A percentile compares a stretch with the other conserved stretches of the same genome.
Conservation (phyloP, 768 basidiomycete genomes). For the Amanita fuliginea region DNA sequence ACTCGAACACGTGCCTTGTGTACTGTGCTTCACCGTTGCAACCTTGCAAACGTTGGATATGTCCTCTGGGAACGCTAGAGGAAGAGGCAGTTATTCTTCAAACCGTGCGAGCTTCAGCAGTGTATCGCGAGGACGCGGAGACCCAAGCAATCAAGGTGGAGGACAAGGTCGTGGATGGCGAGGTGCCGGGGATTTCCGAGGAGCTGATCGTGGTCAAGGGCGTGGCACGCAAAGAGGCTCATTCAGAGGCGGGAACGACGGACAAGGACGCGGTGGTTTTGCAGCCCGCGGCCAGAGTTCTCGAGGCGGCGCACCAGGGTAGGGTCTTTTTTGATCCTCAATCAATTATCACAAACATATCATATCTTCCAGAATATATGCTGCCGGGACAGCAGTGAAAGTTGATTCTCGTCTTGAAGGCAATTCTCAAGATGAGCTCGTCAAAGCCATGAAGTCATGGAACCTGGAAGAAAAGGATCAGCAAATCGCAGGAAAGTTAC, state of each 20-base stretch:
- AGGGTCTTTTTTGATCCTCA: constrained; percentile 1
- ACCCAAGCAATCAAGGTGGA: constrained; percentile 7
- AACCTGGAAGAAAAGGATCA: constrained; percentile 20
- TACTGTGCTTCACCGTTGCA: too few species aligned
- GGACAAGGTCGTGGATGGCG: constrained; percentile 2
- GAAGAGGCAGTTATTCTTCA: not conserved
- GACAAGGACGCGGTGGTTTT: constrained; percentile 19
- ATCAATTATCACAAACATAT: constrained; percentile 9
- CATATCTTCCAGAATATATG: constrained; percentile 28
- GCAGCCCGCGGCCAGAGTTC: constrained; percentile 11
- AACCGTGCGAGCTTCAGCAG: constrained; percentile 24
- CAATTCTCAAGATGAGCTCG: constrained; percentile 28
- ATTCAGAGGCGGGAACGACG: constrained; percentile 12
- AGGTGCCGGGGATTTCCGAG: constrained; percentile 9
- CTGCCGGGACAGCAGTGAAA: constrained; percentile 21
- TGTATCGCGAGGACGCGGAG: constrained; percentile 18
- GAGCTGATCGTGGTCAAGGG: constrained; percentile 21
- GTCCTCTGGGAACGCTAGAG: not conserved
- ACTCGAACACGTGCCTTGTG: not conserved
- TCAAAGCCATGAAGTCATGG: constrained; percentile 24
- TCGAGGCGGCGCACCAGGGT: too few species aligned
- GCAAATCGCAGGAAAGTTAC: constrained; percentile 1
- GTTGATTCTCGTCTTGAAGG: constrained; percentile 33
- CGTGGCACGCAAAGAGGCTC: constrained; percentile 12
- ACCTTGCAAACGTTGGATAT: not conserved